A percentile compares a stretch with the other conserved stretches of the same genome.
phyloP scores from a whole-genome alignment of 805 yeast genomes.

The Zygoascus bituminiphila region DNA sequence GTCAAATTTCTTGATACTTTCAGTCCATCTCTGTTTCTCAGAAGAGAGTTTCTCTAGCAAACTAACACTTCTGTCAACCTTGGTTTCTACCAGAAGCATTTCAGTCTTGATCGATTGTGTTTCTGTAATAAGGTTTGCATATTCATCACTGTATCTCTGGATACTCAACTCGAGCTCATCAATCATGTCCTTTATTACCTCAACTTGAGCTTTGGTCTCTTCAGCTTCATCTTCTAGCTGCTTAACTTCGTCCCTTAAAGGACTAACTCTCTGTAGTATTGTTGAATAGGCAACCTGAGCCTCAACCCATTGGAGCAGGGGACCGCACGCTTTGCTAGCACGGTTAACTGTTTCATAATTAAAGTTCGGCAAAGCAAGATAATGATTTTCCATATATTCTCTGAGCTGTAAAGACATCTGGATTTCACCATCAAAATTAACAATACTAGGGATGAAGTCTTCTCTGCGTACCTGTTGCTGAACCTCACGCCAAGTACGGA shows the following conservation, averaged over 20 bases:
- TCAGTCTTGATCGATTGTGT: conserved; percentile 67
- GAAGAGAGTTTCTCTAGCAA: conserved; percentile 54
- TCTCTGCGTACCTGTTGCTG: conserved; percentile 73
- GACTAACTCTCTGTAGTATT: conserved; percentile 64
- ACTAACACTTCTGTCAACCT: conserved; percentile 52
- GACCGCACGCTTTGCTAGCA: conserved; percentile 95
- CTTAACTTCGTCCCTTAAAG: conserved; percentile 58
- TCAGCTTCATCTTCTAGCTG: conserved; percentile 50
- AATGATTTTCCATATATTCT: conserved; percentile 47
- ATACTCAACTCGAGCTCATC: conserved; percentile 62
- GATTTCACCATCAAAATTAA: conserved; percentile 55
- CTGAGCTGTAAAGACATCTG: conserved; percentile 50
- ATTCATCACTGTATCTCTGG: conserved; percentile 54
- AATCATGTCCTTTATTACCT: conserved; percentile 78
- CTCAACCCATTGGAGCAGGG: conserved; percentile 76
- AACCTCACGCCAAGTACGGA: conserved; percentile 69
- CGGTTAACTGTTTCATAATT: conserved; percentile 68
- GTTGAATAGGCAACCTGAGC: conserved; percentile 79
- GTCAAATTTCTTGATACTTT: conserved; percentile 44
- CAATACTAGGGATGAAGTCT: conserved; percentile 78
- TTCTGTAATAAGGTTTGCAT: conserved; percentile 69
- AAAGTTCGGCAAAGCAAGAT: conserved; percentile 54
- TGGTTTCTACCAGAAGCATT: conserved; percentile 51
- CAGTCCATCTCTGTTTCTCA: conserved; percentile 73
- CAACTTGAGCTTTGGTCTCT: conserved; percentile 57